These are phyloP conservation scores for Camptophora hylomeconis DNA, from an alignment of 2,329 filamentous ascomycete species.

Conservation along the genomic window DNA sequence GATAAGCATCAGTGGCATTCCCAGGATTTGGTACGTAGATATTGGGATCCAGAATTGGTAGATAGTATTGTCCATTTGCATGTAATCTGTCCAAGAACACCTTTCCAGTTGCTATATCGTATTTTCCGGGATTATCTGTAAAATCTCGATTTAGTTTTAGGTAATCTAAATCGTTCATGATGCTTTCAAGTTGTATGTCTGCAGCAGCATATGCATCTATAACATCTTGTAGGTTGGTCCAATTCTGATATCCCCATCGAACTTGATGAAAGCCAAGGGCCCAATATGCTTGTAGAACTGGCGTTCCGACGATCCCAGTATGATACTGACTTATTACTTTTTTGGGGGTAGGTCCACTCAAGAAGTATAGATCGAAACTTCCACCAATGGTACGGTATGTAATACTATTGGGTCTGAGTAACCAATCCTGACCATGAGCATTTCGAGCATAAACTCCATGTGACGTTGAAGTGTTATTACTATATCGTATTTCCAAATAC, in stretches of 20 bases:
- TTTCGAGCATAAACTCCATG: conserved; percentile 71
- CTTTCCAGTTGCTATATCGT: conserved; percentile 35
- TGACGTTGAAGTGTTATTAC: conserved; percentile 42
- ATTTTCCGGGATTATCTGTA: conserved; percentile 41
- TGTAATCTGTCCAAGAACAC: conserved; percentile 42
- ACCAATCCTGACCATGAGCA: conserved; percentile 60
- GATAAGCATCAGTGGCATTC: conserved; percentile 52
- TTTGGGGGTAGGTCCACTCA: conserved; percentile 55
- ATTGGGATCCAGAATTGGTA: conserved; percentile 49
- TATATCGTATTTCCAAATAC: conserved; percentile 64
- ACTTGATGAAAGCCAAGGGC: conserved; percentile 74
- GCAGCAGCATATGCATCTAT: conserved; percentile 41
- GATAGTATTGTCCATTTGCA: conserved; percentile 42
- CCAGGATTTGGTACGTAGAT: conserved; percentile 61
- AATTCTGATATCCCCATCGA: conserved; percentile 68
- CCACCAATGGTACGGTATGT: conserved; percentile 67
- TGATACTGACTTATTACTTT: conserved; percentile 62
- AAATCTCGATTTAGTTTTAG: conserved; percentile 51
- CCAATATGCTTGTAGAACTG: conserved; percentile 71
- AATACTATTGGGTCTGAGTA: conserved; percentile 50
- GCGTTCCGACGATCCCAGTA: conserved; percentile 50
- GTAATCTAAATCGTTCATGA: conserved; percentile 35
- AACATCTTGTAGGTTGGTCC: conserved; percentile 45
- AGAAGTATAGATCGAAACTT: conserved; percentile 67
- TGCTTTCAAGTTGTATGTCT: conserved; percentile 42